These are phyloP conservation scores for Schizochytrium sp. DNA, from an alignment of 108 stramenopile genomes.

Conservation along the genomic window DNA sequence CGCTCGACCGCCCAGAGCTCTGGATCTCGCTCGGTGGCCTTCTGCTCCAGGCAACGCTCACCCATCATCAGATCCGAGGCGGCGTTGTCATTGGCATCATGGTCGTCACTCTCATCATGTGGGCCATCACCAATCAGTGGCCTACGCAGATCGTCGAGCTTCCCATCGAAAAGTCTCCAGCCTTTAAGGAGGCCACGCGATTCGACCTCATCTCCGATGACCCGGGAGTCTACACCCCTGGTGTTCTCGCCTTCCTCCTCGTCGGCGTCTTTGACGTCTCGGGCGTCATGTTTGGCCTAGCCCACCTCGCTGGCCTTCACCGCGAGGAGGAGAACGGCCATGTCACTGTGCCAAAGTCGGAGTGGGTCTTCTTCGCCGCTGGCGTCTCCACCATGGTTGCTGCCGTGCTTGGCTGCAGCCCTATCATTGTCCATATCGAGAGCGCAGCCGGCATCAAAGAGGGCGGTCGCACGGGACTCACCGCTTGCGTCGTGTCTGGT, in stretches of 20 bases:
- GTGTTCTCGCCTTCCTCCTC: slow-evolving; percentile 43
- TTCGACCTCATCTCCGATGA: slow-evolving; percentile 25
- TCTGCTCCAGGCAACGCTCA: slow-evolving; percentile 39
- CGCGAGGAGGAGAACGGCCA: slow-evolving; percentile 20
- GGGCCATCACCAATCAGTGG: slow-evolving; percentile 31
- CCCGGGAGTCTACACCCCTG: neutral
- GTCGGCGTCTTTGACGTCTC: slow-evolving; percentile 57
- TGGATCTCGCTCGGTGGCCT: slow-evolving; percentile 41
- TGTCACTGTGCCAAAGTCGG: slow-evolving; percentile 42
- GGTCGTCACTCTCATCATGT: slow-evolving; percentile 33
- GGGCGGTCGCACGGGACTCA: slow-evolving; percentile 57
- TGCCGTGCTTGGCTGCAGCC: slow-evolving; percentile 39
- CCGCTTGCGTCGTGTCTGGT: slow-evolving; percentile 45
- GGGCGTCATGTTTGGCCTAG: slow-evolving; percentile 57
- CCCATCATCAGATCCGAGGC: slow-evolving; percentile 49
- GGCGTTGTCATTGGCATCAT: slow-evolving; percentile 51
- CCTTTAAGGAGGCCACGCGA: slow-evolving; percentile 20
- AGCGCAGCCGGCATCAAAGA: slow-evolving; percentile 51
- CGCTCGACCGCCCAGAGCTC: slow-evolving; percentile 31
- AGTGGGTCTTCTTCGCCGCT: slow-evolving; percentile 45
- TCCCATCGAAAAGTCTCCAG: slow-evolving; percentile 20
- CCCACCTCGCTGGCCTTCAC: slow-evolving; percentile 35
- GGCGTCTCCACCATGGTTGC: slow-evolving; percentile 45
- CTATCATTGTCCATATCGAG: slow-evolving; percentile 56
- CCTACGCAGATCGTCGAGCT: slow-evolving; percentile 36